Evolutionary conservation across 2,329 filamentous ascomycete genomes (phyloP).

Genomic region (Gnomoniopsis smithogilvyi): DNA sequence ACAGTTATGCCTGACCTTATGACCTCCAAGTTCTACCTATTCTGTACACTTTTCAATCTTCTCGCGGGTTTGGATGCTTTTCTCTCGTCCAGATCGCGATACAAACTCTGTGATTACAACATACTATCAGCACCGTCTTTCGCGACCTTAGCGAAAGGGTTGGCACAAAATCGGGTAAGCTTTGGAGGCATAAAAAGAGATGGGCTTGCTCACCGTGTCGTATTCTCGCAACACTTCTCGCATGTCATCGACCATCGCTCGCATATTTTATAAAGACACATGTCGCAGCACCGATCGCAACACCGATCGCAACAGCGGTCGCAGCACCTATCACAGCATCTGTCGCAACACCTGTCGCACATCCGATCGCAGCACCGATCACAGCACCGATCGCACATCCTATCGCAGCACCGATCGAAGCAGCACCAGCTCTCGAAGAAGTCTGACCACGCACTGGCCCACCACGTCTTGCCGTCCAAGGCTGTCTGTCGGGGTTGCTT

Average conservation of each 20-base stretch:
- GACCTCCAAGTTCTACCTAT: no score
- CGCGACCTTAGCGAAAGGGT: not conserved
- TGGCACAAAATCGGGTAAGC: not conserved
- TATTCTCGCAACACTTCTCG: not conserved
- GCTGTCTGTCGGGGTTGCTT: not conserved
- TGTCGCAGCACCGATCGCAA: conserved; percentile 7
- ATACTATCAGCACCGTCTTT: not conserved
- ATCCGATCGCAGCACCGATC: conserved; percentile 5
- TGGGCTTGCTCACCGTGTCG: not conserved
- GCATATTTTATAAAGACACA: not conserved
- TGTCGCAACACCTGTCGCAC: not conserved
- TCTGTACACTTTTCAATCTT: not conserved
- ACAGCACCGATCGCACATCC: not conserved
- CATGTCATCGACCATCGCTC: not conserved
- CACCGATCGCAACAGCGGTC: conserved; percentile 6
- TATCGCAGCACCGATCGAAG: conserved; percentile 4
- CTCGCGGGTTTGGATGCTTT: not conserved
- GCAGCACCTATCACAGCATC: conserved; percentile 3
- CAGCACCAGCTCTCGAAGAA: conserved; percentile 10
- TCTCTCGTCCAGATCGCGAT: not conserved
- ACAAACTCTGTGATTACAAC: not conserved
- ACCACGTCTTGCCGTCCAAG: not conserved
- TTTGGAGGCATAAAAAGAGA: not conserved
- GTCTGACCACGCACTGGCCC: not conserved
- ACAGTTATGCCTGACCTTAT: no score